Base-by-base conservation (phyloP, 257 asterid genomes). In the Echites panduratus region DNA sequence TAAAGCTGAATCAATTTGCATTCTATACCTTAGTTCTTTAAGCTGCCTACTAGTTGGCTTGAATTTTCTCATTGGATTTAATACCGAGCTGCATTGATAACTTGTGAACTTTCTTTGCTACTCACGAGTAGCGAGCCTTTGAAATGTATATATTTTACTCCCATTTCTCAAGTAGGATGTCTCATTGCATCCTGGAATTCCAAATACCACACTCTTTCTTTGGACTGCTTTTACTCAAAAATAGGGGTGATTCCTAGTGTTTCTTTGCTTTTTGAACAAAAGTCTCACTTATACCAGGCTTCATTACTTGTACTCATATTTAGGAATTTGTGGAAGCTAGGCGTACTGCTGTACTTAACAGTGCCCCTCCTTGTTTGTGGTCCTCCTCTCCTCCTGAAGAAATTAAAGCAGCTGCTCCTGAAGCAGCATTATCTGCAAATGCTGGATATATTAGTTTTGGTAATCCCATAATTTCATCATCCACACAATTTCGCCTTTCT, bases 281-380 rank as follows among this genome's bases (percentile, higher is more conserved):
- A 32, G 1, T 70, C 14, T 26, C 14, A 38, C 53, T 4, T 24
- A 12, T 59, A 59, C 66, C 67, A 9, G 54, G 22, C 17, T 66
- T 17, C 48, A 9, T 38, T 16, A 7, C 58, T 35, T 59, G 29
- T 29, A 19, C 20, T 48, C 20, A 43, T 56, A 76, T 63, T 76
- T 78, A 94, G 97, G 99, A 92, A 89, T 92, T 94, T 80, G 97
- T 94, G 82, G 99, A 91, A 76, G 97, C 98, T 71, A 91, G 97
- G 76, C 80, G 88, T 75, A 77, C 90, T 78, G 89, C 97, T 79
- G 97, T 96, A 77, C 97, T 94, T 77, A 80, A 71, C 87, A 88
- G 73, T 68, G 97, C 99, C 75, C 99, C 99, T 82, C 94, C 89
- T 75, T 94, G 96, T 86, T 77, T 82, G 41, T 94, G 98, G 98